Evolutionary conservation across 1,139 yeast genomes (phyloP).

Genomic region (Sugiyamaella castrensis): DNA sequence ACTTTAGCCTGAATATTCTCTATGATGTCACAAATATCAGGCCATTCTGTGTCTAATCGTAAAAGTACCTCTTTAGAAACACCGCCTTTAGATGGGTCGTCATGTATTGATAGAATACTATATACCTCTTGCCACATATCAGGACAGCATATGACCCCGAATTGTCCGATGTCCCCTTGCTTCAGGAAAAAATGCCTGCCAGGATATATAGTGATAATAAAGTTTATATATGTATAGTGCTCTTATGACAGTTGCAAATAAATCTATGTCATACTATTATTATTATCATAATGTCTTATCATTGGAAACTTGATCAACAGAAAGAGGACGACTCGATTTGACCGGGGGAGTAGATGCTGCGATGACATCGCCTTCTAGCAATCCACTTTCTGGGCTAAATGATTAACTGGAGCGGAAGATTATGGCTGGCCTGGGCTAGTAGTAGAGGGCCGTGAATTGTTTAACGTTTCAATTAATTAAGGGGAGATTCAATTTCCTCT

Average conservation of each 20-base stretch:
- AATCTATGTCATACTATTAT: slow-evolving; percentile 1
- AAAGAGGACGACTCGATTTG: background rate
- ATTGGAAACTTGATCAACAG: background rate
- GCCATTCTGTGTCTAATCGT: no score
- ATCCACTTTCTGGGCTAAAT: background rate
- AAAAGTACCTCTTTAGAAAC: no score
- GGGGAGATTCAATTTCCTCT: slow-evolving; percentile 11
- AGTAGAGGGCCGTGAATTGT: background rate
- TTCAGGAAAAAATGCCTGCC: no score
- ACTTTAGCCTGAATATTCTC: no score
- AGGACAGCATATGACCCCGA: no score
- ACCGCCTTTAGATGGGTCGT: no score
- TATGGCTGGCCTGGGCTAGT: background rate
- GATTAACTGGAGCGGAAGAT: background rate
- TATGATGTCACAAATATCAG: no score
- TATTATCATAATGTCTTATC: background rate
- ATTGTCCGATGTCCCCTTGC: no score
- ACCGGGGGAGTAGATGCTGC: background rate
- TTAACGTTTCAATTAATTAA: slow-evolving; percentile 7
- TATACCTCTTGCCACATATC: no score
- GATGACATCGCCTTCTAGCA: background rate
- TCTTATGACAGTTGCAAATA: slow-evolving; percentile 3
- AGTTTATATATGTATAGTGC: no score
- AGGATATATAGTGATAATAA: no score
- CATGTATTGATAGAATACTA: no score